A percentile compares a stretch with the other conserved stretches of the same genome.
Conservation (phyloP, 1,284 basidiomycete genomes). For the Fomitopsis betulina region DNA sequence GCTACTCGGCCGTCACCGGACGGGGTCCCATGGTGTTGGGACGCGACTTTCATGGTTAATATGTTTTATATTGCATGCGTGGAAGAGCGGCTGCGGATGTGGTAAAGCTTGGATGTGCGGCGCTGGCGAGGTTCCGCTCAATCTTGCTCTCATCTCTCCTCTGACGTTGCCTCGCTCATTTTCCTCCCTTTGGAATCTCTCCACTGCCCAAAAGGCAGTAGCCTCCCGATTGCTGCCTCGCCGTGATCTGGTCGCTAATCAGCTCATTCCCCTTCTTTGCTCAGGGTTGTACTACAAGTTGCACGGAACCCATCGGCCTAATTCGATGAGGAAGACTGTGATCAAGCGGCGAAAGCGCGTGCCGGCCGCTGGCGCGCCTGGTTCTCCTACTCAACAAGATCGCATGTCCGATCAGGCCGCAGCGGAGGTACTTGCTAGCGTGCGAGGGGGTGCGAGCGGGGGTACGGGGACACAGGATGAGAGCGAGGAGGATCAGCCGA, state of each 20-base stretch:
- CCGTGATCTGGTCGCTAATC: constrained; percentile 4
- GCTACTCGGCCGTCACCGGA: background rate
- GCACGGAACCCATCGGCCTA: constrained; percentile 94
- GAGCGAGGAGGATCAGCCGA: constrained; percentile 54
- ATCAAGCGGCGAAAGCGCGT: constrained; percentile 98
- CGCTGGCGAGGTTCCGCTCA: background rate
- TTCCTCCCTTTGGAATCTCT: background rate
- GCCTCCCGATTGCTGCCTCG: background rate
- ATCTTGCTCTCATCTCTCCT: background rate
- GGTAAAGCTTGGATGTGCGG: background rate
- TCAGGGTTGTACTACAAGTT: constrained; percentile 96
- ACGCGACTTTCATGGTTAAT: constrained; percentile 7
- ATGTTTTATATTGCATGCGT: constrained; percentile 4
- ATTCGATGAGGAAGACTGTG: constrained; percentile 98
- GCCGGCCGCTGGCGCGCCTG: constrained; percentile 58
- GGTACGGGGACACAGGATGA: constrained; percentile 41
- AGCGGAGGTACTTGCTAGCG: constrained; percentile 76
- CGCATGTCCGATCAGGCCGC: constrained; percentile 80
- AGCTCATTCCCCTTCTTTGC: constrained; percentile 1
- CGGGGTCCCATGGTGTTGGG: constrained; percentile 8
- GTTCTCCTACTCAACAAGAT: constrained; percentile 27
- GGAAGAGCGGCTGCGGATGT: constrained; percentile 1
- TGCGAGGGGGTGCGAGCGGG: constrained; percentile 38
- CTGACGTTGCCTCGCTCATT: background rate
- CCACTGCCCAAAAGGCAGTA: background rate